These are phyloP conservation scores for Tolypocladium amazonense DNA, from an alignment of 2,329 filamentous ascomycete genomes.

Conservation along the genomic window DNA sequence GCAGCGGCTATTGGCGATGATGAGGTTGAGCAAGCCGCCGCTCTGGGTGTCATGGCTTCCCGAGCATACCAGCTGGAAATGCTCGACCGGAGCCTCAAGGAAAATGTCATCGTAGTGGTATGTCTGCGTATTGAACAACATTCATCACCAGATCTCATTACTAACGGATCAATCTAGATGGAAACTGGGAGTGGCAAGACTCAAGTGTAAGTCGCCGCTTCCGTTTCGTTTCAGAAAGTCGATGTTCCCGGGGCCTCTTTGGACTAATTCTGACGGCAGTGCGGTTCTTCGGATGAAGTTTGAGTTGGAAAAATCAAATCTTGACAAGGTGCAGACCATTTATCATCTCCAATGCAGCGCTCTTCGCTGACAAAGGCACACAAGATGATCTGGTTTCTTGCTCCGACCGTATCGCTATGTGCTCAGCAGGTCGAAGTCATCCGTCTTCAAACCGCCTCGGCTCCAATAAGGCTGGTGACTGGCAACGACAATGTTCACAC, in stretches of 20 bases:
- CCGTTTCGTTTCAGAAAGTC: not conserved
- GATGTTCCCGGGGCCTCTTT: not conserved
- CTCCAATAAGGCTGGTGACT: conserved; percentile 51
- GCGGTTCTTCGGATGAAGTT: conserved; percentile 56
- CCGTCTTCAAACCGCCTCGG: conserved; percentile 44
- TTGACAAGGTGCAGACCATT: conserved; percentile 38
- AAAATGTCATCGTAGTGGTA: conserved; percentile 65
- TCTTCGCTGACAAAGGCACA: not conserved
- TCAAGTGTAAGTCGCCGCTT: conserved; percentile 46
- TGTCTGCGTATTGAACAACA: conserved; percentile 9
- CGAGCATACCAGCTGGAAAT: conserved; percentile 68
- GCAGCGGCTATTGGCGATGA: conserved; percentile 1
- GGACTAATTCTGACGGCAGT: conserved; percentile 25
- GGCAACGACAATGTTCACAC: conserved; percentile 60
- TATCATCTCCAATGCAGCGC: not conserved
- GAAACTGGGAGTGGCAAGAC: conserved; percentile 74
- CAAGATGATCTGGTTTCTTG: conserved; percentile 62
- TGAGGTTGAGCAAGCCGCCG: not conserved
- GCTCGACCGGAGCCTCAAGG: conserved; percentile 55
- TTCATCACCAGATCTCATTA: not conserved
- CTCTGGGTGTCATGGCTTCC: conserved; percentile 24
- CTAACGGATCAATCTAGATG: conserved; percentile 42
- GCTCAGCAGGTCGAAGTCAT: conserved; percentile 55
- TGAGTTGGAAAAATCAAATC: conserved; percentile 45
- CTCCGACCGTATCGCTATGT: conserved; percentile 58